Conservation (phyloP, 768 basidiomycete species). For the Ramaria sp. region DNA sequence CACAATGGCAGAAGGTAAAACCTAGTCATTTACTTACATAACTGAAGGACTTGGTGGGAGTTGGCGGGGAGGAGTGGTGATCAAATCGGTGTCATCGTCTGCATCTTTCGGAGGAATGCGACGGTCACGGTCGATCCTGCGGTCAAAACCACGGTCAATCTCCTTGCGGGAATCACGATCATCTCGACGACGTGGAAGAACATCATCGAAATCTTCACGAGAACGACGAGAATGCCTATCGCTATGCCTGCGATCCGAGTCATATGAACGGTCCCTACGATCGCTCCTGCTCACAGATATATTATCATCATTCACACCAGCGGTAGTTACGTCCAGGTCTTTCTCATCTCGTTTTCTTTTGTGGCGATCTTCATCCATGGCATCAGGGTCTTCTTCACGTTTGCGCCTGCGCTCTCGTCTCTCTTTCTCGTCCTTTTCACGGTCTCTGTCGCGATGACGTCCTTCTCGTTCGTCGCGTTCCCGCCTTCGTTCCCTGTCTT, state of each 20-base stretch:
- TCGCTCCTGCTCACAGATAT: constrained; percentile 33
- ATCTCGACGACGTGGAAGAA: constrained; percentile 27
- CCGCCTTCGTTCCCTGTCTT: constrained; percentile 30
- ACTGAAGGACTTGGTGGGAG: constrained; percentile 32
- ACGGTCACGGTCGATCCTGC: constrained; percentile 8
- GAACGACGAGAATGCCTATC: constrained; percentile 36
- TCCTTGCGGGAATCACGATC: constrained; percentile 33
- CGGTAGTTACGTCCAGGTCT: constrained; percentile 31
- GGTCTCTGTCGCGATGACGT: constrained; percentile 35
- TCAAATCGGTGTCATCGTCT: neutral
- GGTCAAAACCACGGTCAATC: constrained; percentile 13
- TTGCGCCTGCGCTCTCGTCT: constrained; percentile 47
- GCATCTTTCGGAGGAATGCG: neutral
- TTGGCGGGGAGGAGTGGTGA: constrained; percentile 17
- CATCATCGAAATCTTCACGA: constrained; percentile 54
- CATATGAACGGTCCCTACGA: constrained; percentile 38
- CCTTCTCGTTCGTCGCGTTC: constrained; percentile 30
- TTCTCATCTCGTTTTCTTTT: constrained; percentile 61
- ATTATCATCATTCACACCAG: constrained; percentile 33
- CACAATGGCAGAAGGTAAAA: neutral
- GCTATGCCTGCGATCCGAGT: constrained; percentile 36
- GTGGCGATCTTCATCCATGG: constrained; percentile 41
- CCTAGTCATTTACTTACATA: constrained; percentile 28
- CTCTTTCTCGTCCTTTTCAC: constrained; percentile 41
- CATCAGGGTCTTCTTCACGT: constrained; percentile 50